A percentile compares a stretch with the other conserved stretches of the same genome.
Evolutionary conservation across 2,329 filamentous ascomycete genomes (phyloP).

Genomic region (Fusarium transvaalense): DNA sequence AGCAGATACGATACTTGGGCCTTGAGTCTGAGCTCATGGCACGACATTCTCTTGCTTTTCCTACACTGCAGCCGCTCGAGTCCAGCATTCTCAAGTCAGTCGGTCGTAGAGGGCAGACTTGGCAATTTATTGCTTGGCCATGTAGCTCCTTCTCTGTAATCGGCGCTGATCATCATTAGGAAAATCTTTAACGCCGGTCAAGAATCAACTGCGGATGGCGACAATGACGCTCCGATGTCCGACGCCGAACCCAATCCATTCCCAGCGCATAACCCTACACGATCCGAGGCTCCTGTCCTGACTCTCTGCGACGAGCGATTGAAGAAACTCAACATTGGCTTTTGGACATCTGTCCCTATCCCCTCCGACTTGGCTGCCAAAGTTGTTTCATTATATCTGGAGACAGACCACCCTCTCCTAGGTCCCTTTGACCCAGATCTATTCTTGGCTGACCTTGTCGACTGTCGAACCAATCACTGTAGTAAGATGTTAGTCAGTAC

Average conservation of each 20-base stretch:
- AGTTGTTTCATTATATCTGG: conserved; percentile 54
- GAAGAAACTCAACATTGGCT: conserved; percentile 46
- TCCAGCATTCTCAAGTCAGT: conserved; percentile 22
- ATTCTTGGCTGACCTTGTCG: conserved; percentile 53
- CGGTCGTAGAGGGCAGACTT: neutral
- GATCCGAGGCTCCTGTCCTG: neutral
- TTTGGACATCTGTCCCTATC: conserved; percentile 54
- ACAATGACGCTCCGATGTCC: neutral
- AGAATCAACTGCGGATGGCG: neutral
- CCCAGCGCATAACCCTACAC: neutral
- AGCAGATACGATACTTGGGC: conserved; percentile 3
- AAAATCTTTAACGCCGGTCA: neutral
- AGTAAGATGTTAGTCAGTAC: conserved; percentile 17
- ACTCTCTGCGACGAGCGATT: conserved; percentile 48
- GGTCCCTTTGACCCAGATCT: conserved; percentile 53
- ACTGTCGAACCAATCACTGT: conserved; percentile 11
- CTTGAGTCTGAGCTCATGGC: conserved; percentile 36
- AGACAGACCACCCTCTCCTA: conserved; percentile 56
- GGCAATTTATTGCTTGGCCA: neutral
- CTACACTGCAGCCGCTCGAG: conserved; percentile 16
- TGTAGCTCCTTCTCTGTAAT: neutral
- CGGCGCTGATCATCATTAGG: neutral
- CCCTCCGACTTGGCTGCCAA: conserved; percentile 49
- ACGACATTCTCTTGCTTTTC: conserved; percentile 27
- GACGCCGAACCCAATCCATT: conserved; percentile 14